Base-by-base conservation (phyloP, 2,329 filamentous ascomycete species). In the Hypoxylon sp. region DNA sequence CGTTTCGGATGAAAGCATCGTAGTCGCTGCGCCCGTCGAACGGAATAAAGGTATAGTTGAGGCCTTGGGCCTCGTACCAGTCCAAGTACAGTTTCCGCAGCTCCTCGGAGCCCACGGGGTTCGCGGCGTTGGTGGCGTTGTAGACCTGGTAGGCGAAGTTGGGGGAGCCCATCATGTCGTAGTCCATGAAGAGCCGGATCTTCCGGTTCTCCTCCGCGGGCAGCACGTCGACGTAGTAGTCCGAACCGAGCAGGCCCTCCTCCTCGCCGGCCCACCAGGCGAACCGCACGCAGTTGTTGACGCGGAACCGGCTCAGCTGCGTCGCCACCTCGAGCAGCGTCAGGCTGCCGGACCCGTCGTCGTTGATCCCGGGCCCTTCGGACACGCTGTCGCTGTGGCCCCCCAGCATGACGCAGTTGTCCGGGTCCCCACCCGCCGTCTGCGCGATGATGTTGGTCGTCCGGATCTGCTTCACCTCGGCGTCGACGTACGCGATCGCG, bases 21-120 rank as follows among this genome's bases (percentile, higher is more conserved):
- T 94, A 94, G 77, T 95, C 92, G 66, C 89, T 92, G 61, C 91
- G 88, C 6, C 91, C 91, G 70, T 93, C 89, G 68, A 95, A 94
- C 1, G 87, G 85, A 26, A 91, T 91, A 60, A 90, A 87, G 0
- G 87, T 90, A 74, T 88, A 89, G 76, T 88, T 88, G 59, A 88
- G 81, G 1, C 83, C 88, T 20, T 88, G 81, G 1, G 80, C 77
- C 63, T 82, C 77, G 78, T 90, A 93, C 83, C 86, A 93, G 50
- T 88, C 80, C 19, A 88, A 80, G 74, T 92, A 93, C 34, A 92
- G 79, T 62, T 89, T 79, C 61, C 89, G 85, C 58, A 92, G 82
- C 74, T 92, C 84, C 65, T 89, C 85, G 0, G 90, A 93, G 1
- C 92, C 92, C 15, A 77, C 80, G 30, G 93, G 92, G 74, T 90